These are phyloP conservation scores for Zygotorulaspora danielsina DNA, from an alignment of 805 yeast genomes.

Conservation along the genomic window DNA sequence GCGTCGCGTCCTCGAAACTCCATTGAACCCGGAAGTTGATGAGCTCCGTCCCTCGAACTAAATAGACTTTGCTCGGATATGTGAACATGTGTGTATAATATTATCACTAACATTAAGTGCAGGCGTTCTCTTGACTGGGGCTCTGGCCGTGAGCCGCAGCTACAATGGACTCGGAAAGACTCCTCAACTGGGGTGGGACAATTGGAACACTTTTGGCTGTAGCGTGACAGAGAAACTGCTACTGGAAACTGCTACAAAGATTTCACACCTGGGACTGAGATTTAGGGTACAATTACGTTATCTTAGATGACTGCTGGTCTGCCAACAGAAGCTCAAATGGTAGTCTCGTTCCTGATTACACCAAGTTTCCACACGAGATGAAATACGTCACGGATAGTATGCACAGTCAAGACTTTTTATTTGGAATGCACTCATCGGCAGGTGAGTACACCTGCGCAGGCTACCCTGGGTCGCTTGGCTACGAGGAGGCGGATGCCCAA, in stretches of 20 bases:
- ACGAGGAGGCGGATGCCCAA: conserved; percentile 30
- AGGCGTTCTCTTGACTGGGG: too few relatives aligned
- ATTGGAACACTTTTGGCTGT: conserved; percentile 33
- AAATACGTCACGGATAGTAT: conserved; percentile 23
- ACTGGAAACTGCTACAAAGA: conserved; percentile 21
- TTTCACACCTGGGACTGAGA: conserved; percentile 29
- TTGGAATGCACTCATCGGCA: conserved; percentile 36
- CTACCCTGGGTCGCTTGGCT: conserved; percentile 31
- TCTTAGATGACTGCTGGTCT: conserved; percentile 35
- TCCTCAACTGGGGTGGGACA: conserved; percentile 33
- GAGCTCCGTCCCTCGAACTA: too few relatives aligned
- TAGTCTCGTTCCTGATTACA: conserved; percentile 19
- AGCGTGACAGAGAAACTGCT: conserved; percentile 27
- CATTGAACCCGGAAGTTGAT: too few relatives aligned
- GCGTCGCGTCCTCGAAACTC: too few relatives aligned
- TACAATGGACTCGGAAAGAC: conserved; percentile 15
- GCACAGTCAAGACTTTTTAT: conserved; percentile 27
- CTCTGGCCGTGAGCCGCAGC: too few relatives aligned
- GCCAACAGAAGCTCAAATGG: conserved; percentile 20
- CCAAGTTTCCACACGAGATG: conserved; percentile 32
- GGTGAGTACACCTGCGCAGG: conserved; percentile 35
- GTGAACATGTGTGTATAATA: too few relatives aligned
- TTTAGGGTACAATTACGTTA: conserved; percentile 31
- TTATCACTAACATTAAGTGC: too few relatives aligned
- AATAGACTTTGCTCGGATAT: too few relatives aligned